Evolutionary conservation across 345 rosid genomes (phyloP).

Genomic region (Excoecaria agallocha): DNA sequence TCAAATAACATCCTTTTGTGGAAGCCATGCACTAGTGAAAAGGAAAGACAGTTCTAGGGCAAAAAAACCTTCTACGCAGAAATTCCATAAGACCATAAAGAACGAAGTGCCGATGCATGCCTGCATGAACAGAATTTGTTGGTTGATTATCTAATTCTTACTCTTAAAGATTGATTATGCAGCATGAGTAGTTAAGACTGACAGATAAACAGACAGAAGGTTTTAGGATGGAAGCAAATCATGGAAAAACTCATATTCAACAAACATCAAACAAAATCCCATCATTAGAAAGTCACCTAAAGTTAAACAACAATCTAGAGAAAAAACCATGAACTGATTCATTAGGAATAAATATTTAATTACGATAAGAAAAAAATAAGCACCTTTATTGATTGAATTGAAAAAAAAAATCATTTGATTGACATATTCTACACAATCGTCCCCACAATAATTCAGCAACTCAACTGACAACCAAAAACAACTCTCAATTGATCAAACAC

Average conservation of each 20-base stretch:
- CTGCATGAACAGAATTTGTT: slow-evolving; percentile 38
- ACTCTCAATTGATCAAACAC: too few relatives aligned
- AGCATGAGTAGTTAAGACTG: not conserved
- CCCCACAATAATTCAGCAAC: not conserved
- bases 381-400: not conserved
- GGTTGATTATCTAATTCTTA: not conserved
- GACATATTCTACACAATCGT: not conserved
- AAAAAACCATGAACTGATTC: not conserved
- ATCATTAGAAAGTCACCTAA: not conserved
- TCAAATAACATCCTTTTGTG: not conserved
- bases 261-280: not conserved
- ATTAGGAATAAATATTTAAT: not conserved
- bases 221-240: not conserved
- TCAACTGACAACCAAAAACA: not conserved
- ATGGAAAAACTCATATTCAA: not conserved
- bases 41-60: not conserved
- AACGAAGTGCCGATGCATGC: slow-evolving; percentile 91
- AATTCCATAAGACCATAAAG: slow-evolving; percentile 91
- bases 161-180: not conserved
- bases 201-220: not conserved
- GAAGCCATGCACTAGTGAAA: not conserved
- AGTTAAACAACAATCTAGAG: not conserved
- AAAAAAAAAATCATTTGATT: not conserved
- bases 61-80: slow-evolving; percentile 69
- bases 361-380: too few relatives aligned